Evolutionary conservation across 495 filamentous ascomycete species (phyloP), one percentile per base, ranked within the genome.

Genomic region (Lophiostoma macrostomum): DNA sequence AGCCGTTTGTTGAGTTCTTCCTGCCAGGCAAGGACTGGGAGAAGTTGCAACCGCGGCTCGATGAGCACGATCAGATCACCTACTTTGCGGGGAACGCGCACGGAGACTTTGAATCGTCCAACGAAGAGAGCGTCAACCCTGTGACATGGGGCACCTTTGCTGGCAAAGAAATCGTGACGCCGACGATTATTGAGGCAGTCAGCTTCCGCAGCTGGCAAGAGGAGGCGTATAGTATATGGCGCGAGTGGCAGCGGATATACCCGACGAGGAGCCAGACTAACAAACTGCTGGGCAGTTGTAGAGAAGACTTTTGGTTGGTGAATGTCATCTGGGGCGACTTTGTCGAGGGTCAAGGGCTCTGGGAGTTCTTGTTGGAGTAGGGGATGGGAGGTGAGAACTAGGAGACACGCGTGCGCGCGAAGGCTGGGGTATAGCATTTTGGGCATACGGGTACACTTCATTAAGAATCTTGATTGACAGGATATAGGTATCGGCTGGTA

Each of bases 91-190:
- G 79, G 28, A 94, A 95, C 66, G 73, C 70, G 1, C 71, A 69
- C 3, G 86, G 87, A 7, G 83, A 82, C 42, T 90, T 90, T 67
- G 74, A 82, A 39, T 85, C 84, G 14, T 86, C 83, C 0, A 80
- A 84, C 50, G 77, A 78, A 37, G 73, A 76, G 30, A 75, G 80
- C 16, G 89, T 94, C 31, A 95, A 97, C 65, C 88, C 94, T 1
- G 93, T 98, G 2, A 98, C 93, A 2, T 98, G 93, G 93, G 93
- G 93, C 28, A 85, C 86, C 11, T 98, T 98, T 70, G 85, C 86
- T 1, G 91, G 90, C 16, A 96, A 96, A 71, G 93, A 98, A 74
- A 98, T 98, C 58, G 80, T 94, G 61, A 95, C 93, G 13, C 93
- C 93, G 18, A 97, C 93, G 16, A 98, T 98, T 67, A 96, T 98